Evolutionary conservation across 129 eudicot genomes (phyloP).

Genomic region (Ambrosia trifida): DNA sequence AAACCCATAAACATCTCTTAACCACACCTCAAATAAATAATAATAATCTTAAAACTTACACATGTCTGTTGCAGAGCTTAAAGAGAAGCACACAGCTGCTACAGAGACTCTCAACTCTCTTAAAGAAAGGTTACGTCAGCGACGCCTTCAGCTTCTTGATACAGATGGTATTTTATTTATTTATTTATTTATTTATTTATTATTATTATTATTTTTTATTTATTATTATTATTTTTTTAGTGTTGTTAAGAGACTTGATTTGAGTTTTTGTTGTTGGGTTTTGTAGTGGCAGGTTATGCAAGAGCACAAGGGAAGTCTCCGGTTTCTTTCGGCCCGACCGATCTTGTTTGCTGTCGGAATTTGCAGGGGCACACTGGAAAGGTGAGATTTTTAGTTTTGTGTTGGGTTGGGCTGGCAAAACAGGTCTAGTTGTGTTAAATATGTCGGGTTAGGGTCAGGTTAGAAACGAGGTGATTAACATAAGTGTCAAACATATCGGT

Average conservation of each 20-base stretch:
- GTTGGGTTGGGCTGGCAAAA: no score
- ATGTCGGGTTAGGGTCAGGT: no score
- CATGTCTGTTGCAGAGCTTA: conserved; percentile 87
- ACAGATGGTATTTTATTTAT: conserved; percentile 64
- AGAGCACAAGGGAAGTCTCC: conserved; percentile 71
- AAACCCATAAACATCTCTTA: no score
- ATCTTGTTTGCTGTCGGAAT: conserved; percentile 91
- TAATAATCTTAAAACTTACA: conserved; percentile 15
- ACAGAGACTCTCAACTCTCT: conserved; percentile 71
- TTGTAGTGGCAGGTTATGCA: conserved; percentile 77
- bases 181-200: no score
- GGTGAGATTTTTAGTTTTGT: conserved; percentile 39
- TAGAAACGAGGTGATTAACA: no score
- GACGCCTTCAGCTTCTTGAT: conserved; percentile 80
- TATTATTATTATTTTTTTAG: not conserved
- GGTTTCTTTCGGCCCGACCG: conserved; percentile 77
- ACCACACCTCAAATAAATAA: conserved; percentile 10
- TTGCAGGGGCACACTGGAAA: conserved; percentile 94
- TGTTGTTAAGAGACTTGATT: conserved; percentile 32
- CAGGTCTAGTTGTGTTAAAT: no score
- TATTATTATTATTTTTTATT: not conserved
- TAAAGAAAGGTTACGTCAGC: conserved; percentile 56
- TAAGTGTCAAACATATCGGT: no score
- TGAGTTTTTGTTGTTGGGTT: not conserved
- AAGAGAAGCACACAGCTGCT: conserved; percentile 84